Base-by-base conservation (phyloP, 495 filamentous ascomycete species). In the Neurospora hispaniola region DNA sequence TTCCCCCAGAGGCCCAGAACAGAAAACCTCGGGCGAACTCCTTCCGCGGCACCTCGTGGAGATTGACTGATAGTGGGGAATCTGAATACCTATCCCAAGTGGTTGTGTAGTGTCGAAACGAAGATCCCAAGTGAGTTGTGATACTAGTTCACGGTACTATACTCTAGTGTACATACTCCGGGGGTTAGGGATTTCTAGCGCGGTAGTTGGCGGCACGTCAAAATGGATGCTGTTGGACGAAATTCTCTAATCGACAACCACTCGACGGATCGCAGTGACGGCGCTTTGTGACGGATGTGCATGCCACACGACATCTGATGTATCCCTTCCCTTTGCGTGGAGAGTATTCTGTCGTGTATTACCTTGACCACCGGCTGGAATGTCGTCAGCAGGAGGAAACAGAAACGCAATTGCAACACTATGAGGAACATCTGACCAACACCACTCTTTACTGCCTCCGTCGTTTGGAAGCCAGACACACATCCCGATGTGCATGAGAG, bases 401-500 rank as follows among this genome's bases (percentile, higher is more conserved):
- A 38, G 54, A 66, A 66, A 66, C 27, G 27, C 54, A 66, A 18
- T 66, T 35, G 54, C 54, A 66, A 66, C 54, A 31, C 23, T 31
- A 16, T 31, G 27, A 31, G 27, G 27, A 31, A 31, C 1, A 31
- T 31, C 27, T 31, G 23, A 59, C 48, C 48, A 59, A 59, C 48
- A 27, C 23, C 23, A 7, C 27, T 2, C 27, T 54, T 23, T 23
- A 23, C 46, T 54, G 5, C 20, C 20, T 6, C 20, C 27, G 31
- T 62, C 54, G 54, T 35, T 69, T 72, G 40, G 71, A 44, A 66
- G n/a, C 42, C 38, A 74, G 73, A 74, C 73, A 72, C 46, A 68
- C 73, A 70, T 74, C 59, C 54, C 54, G 54, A 66, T 35, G 54
- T 66, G 54, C 54, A 66, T 66, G 27, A 62, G 54, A 62, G 54